Base-by-base conservation (phyloP, 768 basidiomycete genomes). In the Podaxis rugospora region DNA sequence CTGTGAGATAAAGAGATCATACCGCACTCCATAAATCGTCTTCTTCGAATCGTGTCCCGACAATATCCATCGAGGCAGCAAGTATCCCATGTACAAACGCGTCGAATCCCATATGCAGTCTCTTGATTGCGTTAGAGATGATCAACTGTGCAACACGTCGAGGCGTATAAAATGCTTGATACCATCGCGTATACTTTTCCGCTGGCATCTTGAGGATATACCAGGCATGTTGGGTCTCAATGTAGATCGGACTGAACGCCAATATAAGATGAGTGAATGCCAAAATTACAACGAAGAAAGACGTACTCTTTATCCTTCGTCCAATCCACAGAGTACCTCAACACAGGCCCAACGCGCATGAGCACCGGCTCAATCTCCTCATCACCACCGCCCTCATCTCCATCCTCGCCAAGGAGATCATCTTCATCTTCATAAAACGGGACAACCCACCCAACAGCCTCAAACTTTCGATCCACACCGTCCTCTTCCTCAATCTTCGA, bases 141-240 rank as follows among this genome's bases (percentile, higher is more conserved):
- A 86, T 69, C 10, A 82, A 63, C 52, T 87, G 85, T 3, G 85
- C 75, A 49, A 86, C 73, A 0, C 76, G 75, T 25, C 83, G 79
- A 0, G 82, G 78, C 0, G 71, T 71, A 64, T 81, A 82, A 68
- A 88, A 90, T 2, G 78, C 66, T 23, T 70, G 66, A 54, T 80
- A 85, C 16, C 69, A 73, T 2, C 67, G 67, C 18, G 63, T 51
- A 58, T 91, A 92, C 21, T 60, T 65, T 18, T 67, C 65, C 1
- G 82, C 76, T 0, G 89, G 84, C 5, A 55, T 65, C 16, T 74
- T 70, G 27, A 92, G 71, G 36, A 83, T 79, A 68, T 90, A 91
- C 78, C 83, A 85, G 0, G 87, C 86, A 56, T 76, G 80, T 16
- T 75, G 63, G 0, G 90, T 90, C 64, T 90, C 84, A 23, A 93